A percentile compares a stretch with the other conserved stretches of the same genome.
phyloP scores from a whole-genome alignment of 2,329 filamentous ascomycete genomes.

The Dactylonectria estremocensis region DNA sequence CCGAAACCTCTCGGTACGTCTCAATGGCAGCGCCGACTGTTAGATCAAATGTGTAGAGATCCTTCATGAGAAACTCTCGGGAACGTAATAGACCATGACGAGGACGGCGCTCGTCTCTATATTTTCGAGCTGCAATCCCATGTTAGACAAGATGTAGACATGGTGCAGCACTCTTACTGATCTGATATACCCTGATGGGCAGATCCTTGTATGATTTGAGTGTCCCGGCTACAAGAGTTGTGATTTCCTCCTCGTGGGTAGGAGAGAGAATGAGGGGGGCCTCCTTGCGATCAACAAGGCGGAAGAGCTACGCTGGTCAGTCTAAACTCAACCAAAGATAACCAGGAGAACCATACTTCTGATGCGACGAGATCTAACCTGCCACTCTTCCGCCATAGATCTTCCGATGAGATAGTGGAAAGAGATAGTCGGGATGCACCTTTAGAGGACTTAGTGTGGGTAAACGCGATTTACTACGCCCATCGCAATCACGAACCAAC shows the following conservation, averaged over 20 bases:
- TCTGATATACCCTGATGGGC: constrained; percentile 91
- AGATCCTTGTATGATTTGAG: constrained; percentile 89
- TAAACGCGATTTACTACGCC: not conserved
- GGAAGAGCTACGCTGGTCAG: constrained; percentile 76
- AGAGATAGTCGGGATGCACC: constrained; percentile 86
- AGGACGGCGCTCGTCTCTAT: constrained; percentile 91
- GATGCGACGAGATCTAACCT: constrained; percentile 79
- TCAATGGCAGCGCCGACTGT: constrained; percentile 77
- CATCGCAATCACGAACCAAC: constrained; percentile 67
- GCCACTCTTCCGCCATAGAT: constrained; percentile 87
- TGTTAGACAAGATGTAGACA: constrained; percentile 35
- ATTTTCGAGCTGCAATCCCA: constrained; percentile 80
- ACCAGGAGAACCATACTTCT: constrained; percentile 69
- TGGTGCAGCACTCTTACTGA: constrained; percentile 65
- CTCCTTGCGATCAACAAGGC: constrained; percentile 84
- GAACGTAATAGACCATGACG: constrained; percentile 89
- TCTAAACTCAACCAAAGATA: not conserved
- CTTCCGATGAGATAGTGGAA: constrained; percentile 88
- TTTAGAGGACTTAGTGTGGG: constrained; percentile 48
- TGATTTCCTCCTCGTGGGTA: constrained; percentile 98
- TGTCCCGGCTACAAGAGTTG: constrained; percentile 79
- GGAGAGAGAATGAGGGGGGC: constrained; percentile 84
- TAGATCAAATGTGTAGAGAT: constrained; percentile 94
- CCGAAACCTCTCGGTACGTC: constrained; percentile 83
- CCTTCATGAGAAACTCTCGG: constrained; percentile 97